Percentiles rank a stretch among this genome's conserved stretches.
These are phyloP conservation scores for Pleomassaria siparia DNA, from an alignment of 2,329 filamentous ascomycete species.

Conservation along the genomic window DNA sequence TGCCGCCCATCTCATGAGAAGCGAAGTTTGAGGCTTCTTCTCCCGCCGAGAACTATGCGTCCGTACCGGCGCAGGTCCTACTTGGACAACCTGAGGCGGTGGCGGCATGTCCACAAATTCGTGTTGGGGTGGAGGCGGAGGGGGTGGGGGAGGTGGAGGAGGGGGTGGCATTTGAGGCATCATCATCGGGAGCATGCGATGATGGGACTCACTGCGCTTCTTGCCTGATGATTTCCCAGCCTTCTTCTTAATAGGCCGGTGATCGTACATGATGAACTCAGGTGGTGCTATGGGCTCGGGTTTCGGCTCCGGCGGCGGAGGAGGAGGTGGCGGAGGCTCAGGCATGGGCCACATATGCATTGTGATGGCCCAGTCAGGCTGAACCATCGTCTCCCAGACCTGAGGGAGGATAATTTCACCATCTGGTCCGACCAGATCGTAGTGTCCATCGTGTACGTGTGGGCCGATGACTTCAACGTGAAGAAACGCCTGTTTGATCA, in stretches of 20 bases:
- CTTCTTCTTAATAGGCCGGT: neutral
- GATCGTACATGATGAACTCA: neutral
- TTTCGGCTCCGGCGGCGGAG: neutral
- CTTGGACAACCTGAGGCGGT: neutral
- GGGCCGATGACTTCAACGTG: conserved; percentile 48
- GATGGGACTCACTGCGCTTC: neutral
- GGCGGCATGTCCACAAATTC: neutral
- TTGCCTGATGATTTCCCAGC: conserved; percentile 2
- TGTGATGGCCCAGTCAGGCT: conserved; percentile 48
- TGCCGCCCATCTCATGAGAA: conserved; percentile 26
- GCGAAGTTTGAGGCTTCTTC: conserved; percentile 2
- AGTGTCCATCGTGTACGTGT: conserved; percentile 48
- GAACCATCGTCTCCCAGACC: conserved; percentile 48
- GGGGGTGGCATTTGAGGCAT: conserved; percentile 7
- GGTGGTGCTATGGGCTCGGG: neutral
- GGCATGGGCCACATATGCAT: conserved; percentile 51
- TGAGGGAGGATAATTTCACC: conserved; percentile 50
- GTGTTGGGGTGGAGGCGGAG: neutral
- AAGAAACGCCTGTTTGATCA: conserved; percentile 51
- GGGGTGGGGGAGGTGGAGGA: conserved; percentile 8
- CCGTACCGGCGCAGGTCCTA: neutral
- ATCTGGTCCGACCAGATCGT: conserved; percentile 48
- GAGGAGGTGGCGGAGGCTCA: conserved; percentile 25
- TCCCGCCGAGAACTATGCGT: neutral
- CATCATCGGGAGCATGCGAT: conserved; percentile 1